phyloP scores from a whole-genome alignment of 257 asterid species.

The Mitragyna speciosa region DNA sequence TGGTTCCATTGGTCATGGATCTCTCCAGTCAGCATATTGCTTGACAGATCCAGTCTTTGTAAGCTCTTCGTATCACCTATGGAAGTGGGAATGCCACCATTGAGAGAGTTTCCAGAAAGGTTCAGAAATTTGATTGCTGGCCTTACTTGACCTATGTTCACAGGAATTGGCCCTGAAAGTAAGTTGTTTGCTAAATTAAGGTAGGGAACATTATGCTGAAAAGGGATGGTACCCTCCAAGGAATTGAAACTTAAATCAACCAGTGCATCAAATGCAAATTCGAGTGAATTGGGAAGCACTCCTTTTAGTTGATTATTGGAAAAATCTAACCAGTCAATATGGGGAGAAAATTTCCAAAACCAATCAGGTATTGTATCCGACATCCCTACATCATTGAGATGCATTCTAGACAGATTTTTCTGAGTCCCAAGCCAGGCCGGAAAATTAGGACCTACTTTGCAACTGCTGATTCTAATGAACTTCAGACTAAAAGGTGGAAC shows the following conservation, averaged over 20 bases:
- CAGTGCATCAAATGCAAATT: neutral
- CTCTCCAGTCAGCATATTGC: slow-evolving; percentile 18
- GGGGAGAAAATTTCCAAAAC: slow-evolving; percentile 25
- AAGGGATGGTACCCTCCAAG: slow-evolving; percentile 1
- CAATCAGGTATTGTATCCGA: slow-evolving; percentile 29
- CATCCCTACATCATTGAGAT: slow-evolving; percentile 17
- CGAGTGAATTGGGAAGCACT: slow-evolving; percentile 5
- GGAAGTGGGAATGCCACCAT: slow-evolving; percentile 19
- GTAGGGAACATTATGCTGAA: slow-evolving; percentile 8
- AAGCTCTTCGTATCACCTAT: slow-evolving; percentile 6
- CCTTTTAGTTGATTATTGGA: slow-evolving; percentile 5
- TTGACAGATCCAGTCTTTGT: slow-evolving; percentile 14
- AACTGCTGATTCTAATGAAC: slow-evolving; percentile 19
- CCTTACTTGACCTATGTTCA: neutral
- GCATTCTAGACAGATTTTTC: slow-evolving; percentile 11
- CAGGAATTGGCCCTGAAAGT: slow-evolving; percentile 21
- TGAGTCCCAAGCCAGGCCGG: slow-evolving; percentile 32
- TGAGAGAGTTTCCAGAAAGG: slow-evolving; percentile 22
- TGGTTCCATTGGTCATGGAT: slow-evolving; percentile 22
- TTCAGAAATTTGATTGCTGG: neutral
- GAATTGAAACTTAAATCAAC: neutral
- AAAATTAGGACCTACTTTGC: slow-evolving; percentile 28
- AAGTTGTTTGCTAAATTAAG: slow-evolving; percentile 13
- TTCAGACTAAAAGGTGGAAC: slow-evolving; percentile 26
- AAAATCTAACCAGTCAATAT: neutral